phyloP scores from a whole-genome alignment of 1,284 basidiomycete genomes.

The Mycena citricolor region DNA sequence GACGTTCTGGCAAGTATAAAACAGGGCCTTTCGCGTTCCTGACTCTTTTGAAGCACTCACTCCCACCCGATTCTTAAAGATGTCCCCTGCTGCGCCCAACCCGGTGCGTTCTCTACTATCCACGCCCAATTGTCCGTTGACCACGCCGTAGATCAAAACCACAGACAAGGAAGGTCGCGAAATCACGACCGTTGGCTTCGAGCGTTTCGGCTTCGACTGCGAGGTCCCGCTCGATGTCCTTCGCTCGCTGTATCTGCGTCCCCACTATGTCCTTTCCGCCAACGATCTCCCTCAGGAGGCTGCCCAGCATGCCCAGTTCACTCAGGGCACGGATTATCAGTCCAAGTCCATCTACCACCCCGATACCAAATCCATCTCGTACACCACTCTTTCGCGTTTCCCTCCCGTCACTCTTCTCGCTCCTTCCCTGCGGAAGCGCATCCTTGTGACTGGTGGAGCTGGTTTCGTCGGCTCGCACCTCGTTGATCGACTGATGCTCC shows the following conservation, averaged over 20 bases:
- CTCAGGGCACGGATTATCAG: conserved; percentile 60
- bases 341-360: conserved; percentile 84
- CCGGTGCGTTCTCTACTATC: conserved; percentile 26
- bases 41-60: conserved; percentile 1
- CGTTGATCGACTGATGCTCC: conserved; percentile 94
- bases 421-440: conserved; percentile 77
- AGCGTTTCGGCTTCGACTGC: conserved; percentile 87
- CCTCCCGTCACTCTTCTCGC: conserved; percentile 88
- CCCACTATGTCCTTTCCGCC: conserved; percentile 66
- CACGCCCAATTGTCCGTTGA: conserved; percentile 16
- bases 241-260: conserved; percentile 83
- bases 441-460: conserved; percentile 94
- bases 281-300: conserved; percentile 38
- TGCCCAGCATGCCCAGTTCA: conserved; percentile 54
- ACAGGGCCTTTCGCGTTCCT: not conserved
- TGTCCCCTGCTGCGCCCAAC: conserved; percentile 24
- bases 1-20: conserved; percentile 16
- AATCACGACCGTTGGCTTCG: conserved; percentile 76
- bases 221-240: conserved; percentile 77
- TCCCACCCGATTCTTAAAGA: conserved; percentile 11
- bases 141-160: conserved; percentile 49
- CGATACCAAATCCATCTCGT: conserved; percentile 78
- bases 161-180: conserved; percentile 75
- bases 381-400: conserved; percentile 88
- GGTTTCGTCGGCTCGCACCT: conserved; percentile 98